Conservation (phyloP, 495 filamentous ascomycete species). For the Xylaria venustula region DNA sequence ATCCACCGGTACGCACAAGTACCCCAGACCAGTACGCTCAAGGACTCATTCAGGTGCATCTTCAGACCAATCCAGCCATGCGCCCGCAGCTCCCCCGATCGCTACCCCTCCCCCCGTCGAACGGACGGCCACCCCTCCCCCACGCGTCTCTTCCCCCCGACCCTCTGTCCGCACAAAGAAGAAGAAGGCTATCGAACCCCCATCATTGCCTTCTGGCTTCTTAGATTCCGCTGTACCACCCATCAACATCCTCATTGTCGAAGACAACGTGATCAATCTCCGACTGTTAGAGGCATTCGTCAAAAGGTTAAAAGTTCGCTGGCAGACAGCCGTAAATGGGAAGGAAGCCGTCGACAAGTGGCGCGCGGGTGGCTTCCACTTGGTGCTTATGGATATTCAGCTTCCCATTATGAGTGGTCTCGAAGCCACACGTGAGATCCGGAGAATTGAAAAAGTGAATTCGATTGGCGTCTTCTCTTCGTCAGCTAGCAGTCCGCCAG, state of each 20-base stretch:
- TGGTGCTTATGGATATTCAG: constrained; percentile 98
- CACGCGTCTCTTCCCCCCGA: constrained; percentile 61
- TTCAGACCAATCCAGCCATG: constrained; percentile 40
- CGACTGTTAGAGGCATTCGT: constrained; percentile 92
- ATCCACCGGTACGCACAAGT: constrained; percentile 39
- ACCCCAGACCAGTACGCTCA: constrained; percentile 35
- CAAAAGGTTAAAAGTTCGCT: constrained; percentile 94
- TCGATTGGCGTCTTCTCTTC: constrained; percentile 80
- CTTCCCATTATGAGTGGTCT: constrained; percentile 95
- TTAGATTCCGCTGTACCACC: constrained; percentile 85
- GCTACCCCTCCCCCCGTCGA: constrained; percentile 30
- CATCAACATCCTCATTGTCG: constrained; percentile 96
- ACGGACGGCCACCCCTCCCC: constrained; percentile 51
- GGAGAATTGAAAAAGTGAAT: constrained; percentile 84
- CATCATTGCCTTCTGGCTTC: constrained; percentile 59
- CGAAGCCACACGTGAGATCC: constrained; percentile 95
- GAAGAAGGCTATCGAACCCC: constrained; percentile 52
- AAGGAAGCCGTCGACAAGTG: constrained; percentile 91
- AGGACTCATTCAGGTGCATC: constrained; percentile 54
- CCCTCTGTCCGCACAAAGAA: constrained; percentile 50
- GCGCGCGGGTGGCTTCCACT: constrained; percentile 90
- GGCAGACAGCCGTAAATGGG: constrained; percentile 94
- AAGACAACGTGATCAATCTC: constrained; percentile 98
- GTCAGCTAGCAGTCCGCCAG: constrained; percentile 39
- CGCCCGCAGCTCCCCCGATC: constrained; percentile 27